A percentile compares a stretch with the other conserved stretches of the same genome.
These are phyloP conservation scores for Kockovaella imperatae DNA, from an alignment of 768 basidiomycete genomes.

Conservation along the genomic window DNA sequence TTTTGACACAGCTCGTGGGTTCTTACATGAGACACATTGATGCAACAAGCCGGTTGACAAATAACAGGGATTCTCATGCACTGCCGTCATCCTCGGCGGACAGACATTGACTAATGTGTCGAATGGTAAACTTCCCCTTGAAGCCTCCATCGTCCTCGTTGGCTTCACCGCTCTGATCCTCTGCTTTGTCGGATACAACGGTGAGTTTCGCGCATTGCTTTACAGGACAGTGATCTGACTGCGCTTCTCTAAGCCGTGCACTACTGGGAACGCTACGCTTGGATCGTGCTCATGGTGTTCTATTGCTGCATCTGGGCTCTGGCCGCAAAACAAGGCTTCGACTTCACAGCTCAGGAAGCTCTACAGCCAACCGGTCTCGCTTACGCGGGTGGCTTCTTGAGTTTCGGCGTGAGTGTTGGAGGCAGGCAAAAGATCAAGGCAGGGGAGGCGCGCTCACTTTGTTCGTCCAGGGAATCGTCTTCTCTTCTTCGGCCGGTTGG, in stretches of 20 bases:
- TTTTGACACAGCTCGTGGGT: slow-evolving; percentile 54
- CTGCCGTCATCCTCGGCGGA: slow-evolving; percentile 53
- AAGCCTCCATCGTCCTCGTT: slow-evolving; percentile 51
- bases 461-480: slow-evolving; percentile 45
- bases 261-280: slow-evolving; percentile 52
- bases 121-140: slow-evolving; percentile 49
- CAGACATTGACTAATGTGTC: slow-evolving; percentile 51
- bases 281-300: slow-evolving; percentile 50
- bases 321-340: slow-evolving; percentile 50
- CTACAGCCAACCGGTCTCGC: slow-evolving; percentile 49
- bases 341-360: slow-evolving; percentile 48
- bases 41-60: too few species aligned
- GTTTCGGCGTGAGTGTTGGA: slow-evolving; percentile 48
- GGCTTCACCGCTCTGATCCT: slow-evolving; percentile 23
- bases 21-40: too few species aligned
- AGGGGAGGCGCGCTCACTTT: background rate
- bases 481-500: slow-evolving; percentile 52
- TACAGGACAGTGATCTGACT: slow-evolving; percentile 20
- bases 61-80: slow-evolving; percentile 52
- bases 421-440: background rate
- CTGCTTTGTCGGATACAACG: slow-evolving; percentile 28
- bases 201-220: background rate
- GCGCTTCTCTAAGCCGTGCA: slow-evolving; percentile 45
- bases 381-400: slow-evolving; percentile 51
- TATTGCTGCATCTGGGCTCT: slow-evolving; percentile 54